Percentiles rank a stretch among this genome's conserved stretches.
Conservation (phyloP, 805 yeast species). For the Vanderwaltozyma verrucispora region DNA sequence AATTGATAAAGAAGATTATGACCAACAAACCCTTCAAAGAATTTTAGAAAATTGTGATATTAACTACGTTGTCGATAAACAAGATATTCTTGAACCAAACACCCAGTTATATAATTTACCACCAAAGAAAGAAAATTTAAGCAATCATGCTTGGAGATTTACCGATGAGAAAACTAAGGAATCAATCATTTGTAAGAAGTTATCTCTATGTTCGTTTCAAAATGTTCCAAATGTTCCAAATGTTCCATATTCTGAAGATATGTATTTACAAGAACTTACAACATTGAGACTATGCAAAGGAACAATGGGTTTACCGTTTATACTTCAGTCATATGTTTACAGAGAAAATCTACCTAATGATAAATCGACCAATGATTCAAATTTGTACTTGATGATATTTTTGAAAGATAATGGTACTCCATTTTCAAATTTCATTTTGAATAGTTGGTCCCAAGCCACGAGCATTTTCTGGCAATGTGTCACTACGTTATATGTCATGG, state of each 20-base stretch:
- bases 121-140: conserved; percentile 5
- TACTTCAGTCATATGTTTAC: conserved; percentile 18
- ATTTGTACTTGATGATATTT: conserved; percentile 13
- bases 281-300: conserved; percentile 16
- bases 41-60: conserved; percentile 19
- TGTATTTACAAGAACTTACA: conserved; percentile 21
- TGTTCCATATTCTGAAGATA: conserved; percentile 11
- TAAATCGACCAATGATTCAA: conserved; percentile 1
- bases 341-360: conserved; percentile 4
- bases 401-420: conserved; percentile 24
- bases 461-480: conserved; percentile 47
- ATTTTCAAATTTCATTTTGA: conserved; percentile 5
- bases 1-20: conserved; percentile 17
- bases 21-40: conserved; percentile 17
- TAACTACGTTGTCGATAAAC: conserved; percentile 9
- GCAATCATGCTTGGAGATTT: conserved; percentile 14
- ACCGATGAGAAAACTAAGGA: conserved; percentile 6
- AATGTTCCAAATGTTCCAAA: conserved; percentile 11
- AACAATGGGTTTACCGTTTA: conserved; percentile 23
- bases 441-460: conserved; percentile 18
- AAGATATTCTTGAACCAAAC: conserved; percentile 4
- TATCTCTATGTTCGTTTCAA: conserved; percentile 12
- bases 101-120: conserved; percentile 7
- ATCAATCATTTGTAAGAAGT: conserved; percentile 14
- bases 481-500: conserved; percentile 40